Percentiles rank a stretch among this genome's conserved stretches.
These are phyloP conservation scores for Omphalea diandra DNA, from an alignment of 441 rosid species.

Conservation along the genomic window DNA sequence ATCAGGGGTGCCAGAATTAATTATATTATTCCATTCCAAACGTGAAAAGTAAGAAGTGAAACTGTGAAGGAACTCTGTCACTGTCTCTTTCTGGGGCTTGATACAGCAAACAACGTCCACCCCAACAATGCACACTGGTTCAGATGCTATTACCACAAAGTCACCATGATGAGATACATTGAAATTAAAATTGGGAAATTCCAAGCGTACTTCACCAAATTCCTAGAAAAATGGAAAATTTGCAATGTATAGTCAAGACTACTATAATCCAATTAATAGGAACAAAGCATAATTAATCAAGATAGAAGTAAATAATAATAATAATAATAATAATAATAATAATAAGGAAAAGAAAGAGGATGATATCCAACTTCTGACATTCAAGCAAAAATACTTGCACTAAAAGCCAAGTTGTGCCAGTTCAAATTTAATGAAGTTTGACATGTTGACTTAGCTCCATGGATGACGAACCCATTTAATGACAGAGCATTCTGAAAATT, in stretches of 20 bases:
- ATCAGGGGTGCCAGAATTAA: conserved; percentile 38
- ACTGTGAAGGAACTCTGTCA: conserved; percentile 45
- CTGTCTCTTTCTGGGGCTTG: conserved; percentile 39
- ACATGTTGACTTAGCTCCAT: not conserved
- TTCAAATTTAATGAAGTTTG: not conserved
- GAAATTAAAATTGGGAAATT: conserved; percentile 63
- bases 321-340: not conserved
- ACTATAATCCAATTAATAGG: not conserved
- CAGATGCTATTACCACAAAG: conserved; percentile 70
- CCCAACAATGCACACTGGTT: conserved; percentile 69
- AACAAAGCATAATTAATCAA: not conserved
- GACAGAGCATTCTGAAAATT: not conserved
- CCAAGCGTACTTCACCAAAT: conserved; percentile 20
- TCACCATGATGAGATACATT: conserved; percentile 74
- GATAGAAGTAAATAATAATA: not conserved
- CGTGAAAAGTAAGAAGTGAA: conserved; percentile 54
- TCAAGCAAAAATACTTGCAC: not conserved
- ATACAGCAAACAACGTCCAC: conserved; percentile 48
- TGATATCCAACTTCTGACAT: not conserved
- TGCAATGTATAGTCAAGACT: conserved; percentile 5
- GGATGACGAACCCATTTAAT: not conserved
- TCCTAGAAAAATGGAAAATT: conserved; percentile 39
- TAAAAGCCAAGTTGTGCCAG: not conserved
- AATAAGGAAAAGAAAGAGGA: not conserved
- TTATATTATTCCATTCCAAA: conserved; percentile 51